A percentile compares a stretch with the other conserved stretches of the same genome.
Evolutionary conservation across 768 basidiomycete genomes (phyloP).

Genomic region (Russula abietina): DNA sequence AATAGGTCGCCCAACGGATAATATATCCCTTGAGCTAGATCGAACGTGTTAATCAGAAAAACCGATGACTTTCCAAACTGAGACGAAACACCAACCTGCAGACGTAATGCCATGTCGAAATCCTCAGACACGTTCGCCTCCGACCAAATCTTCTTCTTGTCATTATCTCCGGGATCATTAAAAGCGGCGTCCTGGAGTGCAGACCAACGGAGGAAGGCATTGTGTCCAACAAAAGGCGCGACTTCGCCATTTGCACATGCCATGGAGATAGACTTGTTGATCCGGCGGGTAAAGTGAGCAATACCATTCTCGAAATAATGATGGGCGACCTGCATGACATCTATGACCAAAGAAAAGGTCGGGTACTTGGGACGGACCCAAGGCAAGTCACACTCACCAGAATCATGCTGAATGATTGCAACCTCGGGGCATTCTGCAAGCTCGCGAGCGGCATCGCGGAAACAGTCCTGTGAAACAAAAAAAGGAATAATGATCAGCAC

Average conservation of each 20-base stretch:
- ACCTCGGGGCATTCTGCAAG: slow-evolving; percentile 75
- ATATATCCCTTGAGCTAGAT: slow-evolving; percentile 52
- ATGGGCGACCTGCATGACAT: slow-evolving; percentile 86
- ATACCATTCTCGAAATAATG: slow-evolving; percentile 92
- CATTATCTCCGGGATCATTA: slow-evolving; percentile 55
- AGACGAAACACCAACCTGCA: slow-evolving; percentile 34
- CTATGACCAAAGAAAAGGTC: slow-evolving; percentile 31
- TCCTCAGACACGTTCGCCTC: slow-evolving; percentile 80
- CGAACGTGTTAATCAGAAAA: neutral
- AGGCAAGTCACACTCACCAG: slow-evolving; percentile 38
- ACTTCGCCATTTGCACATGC: slow-evolving; percentile 77
- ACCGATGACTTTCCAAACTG: too few species aligned
- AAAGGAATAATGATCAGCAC: neutral
- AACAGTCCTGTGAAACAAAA: slow-evolving; percentile 55
- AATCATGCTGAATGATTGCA: slow-evolving; percentile 87
- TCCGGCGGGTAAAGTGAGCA: slow-evolving; percentile 79
- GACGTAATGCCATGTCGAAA: slow-evolving; percentile 71
- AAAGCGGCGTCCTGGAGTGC: slow-evolving; percentile 84
- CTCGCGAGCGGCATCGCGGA: slow-evolving; percentile 85
- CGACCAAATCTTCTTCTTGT: slow-evolving; percentile 70
- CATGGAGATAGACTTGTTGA: slow-evolving; percentile 80
- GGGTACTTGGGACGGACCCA: neutral
- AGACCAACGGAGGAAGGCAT: slow-evolving; percentile 85
- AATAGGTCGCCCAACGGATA: slow-evolving; percentile 84
- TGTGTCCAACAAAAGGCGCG: slow-evolving; percentile 81